Percentiles rank a stretch among this genome's conserved stretches.
These are phyloP conservation scores for Globisporangium nunn DNA, from an alignment of 352 stramenopile species.

Conservation along the genomic window DNA sequence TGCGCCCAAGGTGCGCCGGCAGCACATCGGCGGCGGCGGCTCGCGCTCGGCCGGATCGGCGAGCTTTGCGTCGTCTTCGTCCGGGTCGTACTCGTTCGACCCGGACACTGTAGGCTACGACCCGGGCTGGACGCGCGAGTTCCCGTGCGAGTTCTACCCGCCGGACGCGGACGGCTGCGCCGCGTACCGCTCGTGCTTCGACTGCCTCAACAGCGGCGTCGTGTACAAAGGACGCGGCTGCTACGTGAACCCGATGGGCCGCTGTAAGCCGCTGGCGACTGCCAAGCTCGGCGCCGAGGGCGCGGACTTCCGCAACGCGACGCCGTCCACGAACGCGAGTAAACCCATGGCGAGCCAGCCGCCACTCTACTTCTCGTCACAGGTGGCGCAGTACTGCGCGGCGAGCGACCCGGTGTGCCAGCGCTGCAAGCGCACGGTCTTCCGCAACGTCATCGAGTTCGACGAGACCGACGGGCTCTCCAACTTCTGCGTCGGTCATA, in stretches of 20 bases:
- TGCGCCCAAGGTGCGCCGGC: background rate
- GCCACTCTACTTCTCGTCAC: slow-evolving; percentile 21
- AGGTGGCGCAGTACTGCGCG: slow-evolving; percentile 27
- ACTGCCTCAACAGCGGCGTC: slow-evolving; percentile 32
- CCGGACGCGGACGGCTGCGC: slow-evolving; percentile 28
- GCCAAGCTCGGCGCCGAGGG: slow-evolving; percentile 9
- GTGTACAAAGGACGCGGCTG: slow-evolving; percentile 16
- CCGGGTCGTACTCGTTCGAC: slow-evolving; percentile 12
- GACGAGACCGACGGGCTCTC: slow-evolving; percentile 24
- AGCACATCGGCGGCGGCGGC: background rate
- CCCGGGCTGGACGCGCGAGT: slow-evolving; percentile 12
- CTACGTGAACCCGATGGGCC: slow-evolving; percentile 11
- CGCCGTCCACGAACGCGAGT: slow-evolving; percentile 7
- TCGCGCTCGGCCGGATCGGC: slow-evolving; percentile 5
- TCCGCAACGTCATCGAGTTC: slow-evolving; percentile 35
- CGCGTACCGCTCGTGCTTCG: slow-evolving; percentile 37
- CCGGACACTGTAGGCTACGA: slow-evolving; percentile 15
- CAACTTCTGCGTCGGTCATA: slow-evolving; percentile 28
- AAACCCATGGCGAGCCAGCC: slow-evolving; percentile 9
- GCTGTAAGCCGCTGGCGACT: slow-evolving; percentile 8
- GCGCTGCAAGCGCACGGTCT: slow-evolving; percentile 22
- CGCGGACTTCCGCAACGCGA: slow-evolving; percentile 26
- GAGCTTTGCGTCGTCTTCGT: slow-evolving; percentile 10
- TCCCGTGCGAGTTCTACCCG: slow-evolving; percentile 36
- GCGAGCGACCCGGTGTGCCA: slow-evolving; percentile 29